Conservation (phyloP, 2,329 filamentous ascomycete species). For the Leptographium flavum region DNA sequence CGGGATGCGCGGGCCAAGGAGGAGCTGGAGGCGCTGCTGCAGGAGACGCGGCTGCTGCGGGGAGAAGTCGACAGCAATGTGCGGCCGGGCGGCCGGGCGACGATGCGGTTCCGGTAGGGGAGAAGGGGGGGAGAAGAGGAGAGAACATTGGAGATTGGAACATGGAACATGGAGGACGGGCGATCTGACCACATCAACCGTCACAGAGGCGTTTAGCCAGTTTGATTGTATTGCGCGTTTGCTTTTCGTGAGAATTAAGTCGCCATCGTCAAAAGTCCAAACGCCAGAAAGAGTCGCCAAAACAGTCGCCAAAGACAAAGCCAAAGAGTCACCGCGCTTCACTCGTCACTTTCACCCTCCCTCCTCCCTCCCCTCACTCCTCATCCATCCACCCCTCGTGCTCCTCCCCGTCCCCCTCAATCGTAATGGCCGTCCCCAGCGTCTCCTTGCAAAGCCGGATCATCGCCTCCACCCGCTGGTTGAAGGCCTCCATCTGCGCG, state of each 20-base stretch:
- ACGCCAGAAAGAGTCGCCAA: too few relatives aligned
- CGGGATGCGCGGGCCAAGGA: conserved; percentile 12
- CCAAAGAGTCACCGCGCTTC: too few relatives aligned
- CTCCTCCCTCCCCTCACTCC: too few relatives aligned
- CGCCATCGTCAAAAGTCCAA: too few relatives aligned
- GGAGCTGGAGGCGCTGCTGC: conserved; percentile 12
- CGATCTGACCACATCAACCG: too few relatives aligned
- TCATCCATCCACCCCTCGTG: conserved; percentile 11
- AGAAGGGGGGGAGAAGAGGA: too few relatives aligned
- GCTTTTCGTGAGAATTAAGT: not conserved
- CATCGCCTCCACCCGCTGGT: conserved; percentile 68
- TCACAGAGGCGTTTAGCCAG: too few relatives aligned
- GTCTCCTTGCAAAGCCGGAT: conserved; percentile 81
- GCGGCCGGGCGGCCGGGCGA: conserved; percentile 6
- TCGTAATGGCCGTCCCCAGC: conserved; percentile 58
- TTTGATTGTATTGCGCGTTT: not conserved
- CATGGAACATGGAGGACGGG: too few relatives aligned
- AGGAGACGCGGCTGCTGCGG: conserved; percentile 12
- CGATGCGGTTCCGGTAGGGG: conserved; percentile 9
- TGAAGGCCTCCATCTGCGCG: conserved; percentile 64
- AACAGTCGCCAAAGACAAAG: too few relatives aligned
- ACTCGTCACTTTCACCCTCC: too few relatives aligned
- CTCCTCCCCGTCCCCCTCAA: conserved; percentile 30
- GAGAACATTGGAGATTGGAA: too few relatives aligned
- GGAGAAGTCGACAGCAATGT: conserved; percentile 11